Conservation (phyloP, 441 rosid species). For the Viola pubescens region DNA sequence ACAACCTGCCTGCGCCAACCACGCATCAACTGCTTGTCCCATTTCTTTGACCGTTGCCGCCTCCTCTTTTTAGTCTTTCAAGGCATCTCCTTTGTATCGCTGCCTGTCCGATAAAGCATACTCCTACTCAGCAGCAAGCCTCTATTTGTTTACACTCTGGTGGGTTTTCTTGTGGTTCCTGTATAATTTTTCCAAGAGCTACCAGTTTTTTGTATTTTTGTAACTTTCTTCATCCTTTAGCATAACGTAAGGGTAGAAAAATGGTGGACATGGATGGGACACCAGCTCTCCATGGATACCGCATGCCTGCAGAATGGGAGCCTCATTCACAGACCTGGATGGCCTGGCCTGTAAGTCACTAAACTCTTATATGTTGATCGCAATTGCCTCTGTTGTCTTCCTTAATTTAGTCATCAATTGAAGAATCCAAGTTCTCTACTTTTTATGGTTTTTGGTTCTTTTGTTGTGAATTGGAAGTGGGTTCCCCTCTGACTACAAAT, state of each 20-base stretch:
- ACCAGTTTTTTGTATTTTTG: too few species aligned
- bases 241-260: neutral
- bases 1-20: too few species aligned
- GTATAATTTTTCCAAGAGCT: too few species aligned
- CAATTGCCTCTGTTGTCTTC: neutral
- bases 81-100: too few species aligned
- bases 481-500: neutral
- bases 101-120: too few species aligned
- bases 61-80: too few species aligned
- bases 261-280: constrained; percentile 42
- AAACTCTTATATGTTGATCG: neutral
- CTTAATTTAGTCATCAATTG: neutral
- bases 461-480: neutral
- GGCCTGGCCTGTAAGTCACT: constrained; percentile 83
- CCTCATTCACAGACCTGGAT: constrained; percentile 85
- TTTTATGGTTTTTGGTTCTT: neutral
- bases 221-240: too few species aligned
- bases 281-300: constrained; percentile 52
- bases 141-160: too few species aligned
- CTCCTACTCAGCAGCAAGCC: too few species aligned
- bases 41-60: too few species aligned
- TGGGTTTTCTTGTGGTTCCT: too few species aligned
- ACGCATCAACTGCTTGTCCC: too few species aligned
- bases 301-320: constrained; percentile 98
- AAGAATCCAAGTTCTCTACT: neutral